phyloP scores from a whole-genome alignment of 169 alveolate species.

The Miamiensis avidus region DNA sequence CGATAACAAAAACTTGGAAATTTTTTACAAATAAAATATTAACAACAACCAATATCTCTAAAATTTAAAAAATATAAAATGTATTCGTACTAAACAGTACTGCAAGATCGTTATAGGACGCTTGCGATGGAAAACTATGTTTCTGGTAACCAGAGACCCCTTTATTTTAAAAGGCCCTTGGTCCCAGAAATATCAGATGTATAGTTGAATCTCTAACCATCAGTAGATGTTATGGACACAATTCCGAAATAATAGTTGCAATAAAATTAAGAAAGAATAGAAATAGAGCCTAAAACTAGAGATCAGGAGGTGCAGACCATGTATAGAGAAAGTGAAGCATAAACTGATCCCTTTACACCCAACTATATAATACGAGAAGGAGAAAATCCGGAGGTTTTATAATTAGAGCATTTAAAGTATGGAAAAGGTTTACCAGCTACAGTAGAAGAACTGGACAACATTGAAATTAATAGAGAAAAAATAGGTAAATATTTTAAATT shows the following conservation, averaged over 20 bases:
- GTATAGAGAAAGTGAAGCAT: conserved; percentile 88
- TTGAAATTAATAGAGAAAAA: conserved; percentile 88
- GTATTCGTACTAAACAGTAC: not conserved
- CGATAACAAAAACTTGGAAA: too few species aligned
- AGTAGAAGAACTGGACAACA: conserved; percentile 86
- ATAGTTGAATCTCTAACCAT: conserved; percentile 34
- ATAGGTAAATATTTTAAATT: too few species aligned
- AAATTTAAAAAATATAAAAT: too few species aligned
- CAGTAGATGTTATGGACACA: conserved; percentile 31
- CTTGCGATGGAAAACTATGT: conserved; percentile 14
- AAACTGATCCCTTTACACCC: conserved; percentile 92
- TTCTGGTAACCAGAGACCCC: conserved; percentile 47
- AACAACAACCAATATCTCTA: not conserved
- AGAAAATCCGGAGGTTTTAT: conserved; percentile 84
- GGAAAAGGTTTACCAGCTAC: conserved; percentile 92
- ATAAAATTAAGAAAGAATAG: conserved; percentile 13
- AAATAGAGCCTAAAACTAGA: conserved; percentile 44
- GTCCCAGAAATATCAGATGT: conserved; percentile 45
- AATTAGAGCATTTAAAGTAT: conserved; percentile 79
- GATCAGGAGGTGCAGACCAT: conserved; percentile 80
- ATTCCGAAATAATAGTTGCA: conserved; percentile 25
- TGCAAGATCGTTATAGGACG: not conserved
- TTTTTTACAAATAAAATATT: too few species aligned
- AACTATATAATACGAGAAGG: conserved; percentile 68
- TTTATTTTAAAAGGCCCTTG: conserved; percentile 61